Conservation (phyloP, 2,329 filamentous ascomycete species). For the Calonectria pseudoreteaudii region DNA sequence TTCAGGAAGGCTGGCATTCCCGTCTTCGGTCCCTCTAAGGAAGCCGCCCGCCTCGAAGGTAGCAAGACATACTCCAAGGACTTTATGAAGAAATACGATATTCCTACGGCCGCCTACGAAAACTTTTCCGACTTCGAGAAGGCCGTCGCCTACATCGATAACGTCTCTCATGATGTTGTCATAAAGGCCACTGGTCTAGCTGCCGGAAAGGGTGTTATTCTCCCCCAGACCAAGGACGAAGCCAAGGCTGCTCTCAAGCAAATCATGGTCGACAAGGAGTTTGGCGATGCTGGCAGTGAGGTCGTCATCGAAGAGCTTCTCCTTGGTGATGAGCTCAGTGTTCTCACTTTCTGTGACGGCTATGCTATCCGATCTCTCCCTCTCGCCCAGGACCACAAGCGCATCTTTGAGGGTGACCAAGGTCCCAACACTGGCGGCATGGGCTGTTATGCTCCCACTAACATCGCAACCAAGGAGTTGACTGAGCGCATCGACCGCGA, state of each 20-base stretch:
- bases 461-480: conserved; percentile 79
- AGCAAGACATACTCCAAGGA: conserved; percentile 98
- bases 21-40: conserved; percentile 87
- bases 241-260: conserved; percentile 84
- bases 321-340: conserved; percentile 90
- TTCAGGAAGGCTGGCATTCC: conserved; percentile 81
- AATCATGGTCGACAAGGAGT: conserved; percentile 91
- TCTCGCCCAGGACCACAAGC: conserved; percentile 96
- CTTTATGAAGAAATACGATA: conserved; percentile 92
- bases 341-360: conserved; percentile 92
- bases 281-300: conserved; percentile 87
- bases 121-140: conserved; percentile 85
- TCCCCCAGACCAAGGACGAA: conserved; percentile 84
- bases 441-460: conserved; percentile 96
- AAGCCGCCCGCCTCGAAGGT: conserved; percentile 91
- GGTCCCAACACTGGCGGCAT: conserved; percentile 97
- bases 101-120: conserved; percentile 90
- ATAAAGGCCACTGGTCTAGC: conserved; percentile 95
- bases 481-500: conserved; percentile 82
- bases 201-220: conserved; percentile 94
- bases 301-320: conserved; percentile 97
- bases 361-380: conserved; percentile 85
- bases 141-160: conserved; percentile 80
- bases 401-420: conserved; percentile 88
- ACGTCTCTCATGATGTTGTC: conserved; percentile 78